A percentile compares a stretch with the other conserved stretches of the same genome.
Conservation (phyloP, 2,329 filamentous ascomycete species). For the Fusarium drepaniforme region DNA sequence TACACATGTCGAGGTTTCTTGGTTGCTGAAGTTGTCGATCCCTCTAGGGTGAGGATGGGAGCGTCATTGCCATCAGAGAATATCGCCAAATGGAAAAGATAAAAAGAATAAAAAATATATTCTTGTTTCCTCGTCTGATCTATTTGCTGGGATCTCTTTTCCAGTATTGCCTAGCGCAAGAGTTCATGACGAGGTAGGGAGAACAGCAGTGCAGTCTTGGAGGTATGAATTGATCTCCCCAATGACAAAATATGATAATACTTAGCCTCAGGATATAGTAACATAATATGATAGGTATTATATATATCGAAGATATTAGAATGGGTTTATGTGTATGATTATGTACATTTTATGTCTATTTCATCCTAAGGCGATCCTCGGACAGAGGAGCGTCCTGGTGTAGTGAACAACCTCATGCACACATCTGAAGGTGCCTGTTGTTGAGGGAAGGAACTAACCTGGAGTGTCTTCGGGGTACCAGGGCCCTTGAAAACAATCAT, state of each 20-base stretch:
- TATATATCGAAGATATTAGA: neutral
- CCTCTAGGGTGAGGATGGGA: neutral
- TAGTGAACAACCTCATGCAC: neutral
- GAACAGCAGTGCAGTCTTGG: neutral
- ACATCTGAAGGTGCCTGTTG: neutral
- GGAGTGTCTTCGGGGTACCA: neutral
- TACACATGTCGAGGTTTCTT: neutral
- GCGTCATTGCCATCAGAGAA: neutral
- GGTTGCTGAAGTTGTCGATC: neutral
- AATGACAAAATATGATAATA: neutral
- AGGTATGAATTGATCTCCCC: neutral
- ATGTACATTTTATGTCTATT: neutral
- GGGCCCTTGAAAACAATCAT: neutral
- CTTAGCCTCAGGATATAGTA: neutral
- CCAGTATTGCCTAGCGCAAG: neutral
- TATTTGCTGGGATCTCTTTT: neutral
- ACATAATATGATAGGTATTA: neutral
- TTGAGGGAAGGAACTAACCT: neutral
- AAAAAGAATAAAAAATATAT: neutral
- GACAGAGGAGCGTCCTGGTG: neutral
- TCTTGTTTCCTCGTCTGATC: neutral
- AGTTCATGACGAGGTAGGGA: neutral
- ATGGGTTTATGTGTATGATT: neutral
- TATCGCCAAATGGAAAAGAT: neutral
- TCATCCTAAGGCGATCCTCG: neutral